Conservation (phyloP, 257 asterid genomes). For the Orobanche coerulescens region DNA sequence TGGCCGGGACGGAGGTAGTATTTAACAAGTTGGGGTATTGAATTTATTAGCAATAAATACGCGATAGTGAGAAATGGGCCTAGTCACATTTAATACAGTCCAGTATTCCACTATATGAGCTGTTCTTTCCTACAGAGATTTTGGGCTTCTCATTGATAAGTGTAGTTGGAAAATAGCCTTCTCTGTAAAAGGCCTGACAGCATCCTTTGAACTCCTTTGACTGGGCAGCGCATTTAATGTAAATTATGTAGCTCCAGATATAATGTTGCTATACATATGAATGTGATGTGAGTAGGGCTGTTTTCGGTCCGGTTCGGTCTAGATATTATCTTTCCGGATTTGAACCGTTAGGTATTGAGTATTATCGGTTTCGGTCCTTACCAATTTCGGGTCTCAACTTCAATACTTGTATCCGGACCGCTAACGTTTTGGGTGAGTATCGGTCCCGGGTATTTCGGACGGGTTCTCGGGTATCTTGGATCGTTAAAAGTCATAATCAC, state of each 20-base stretch:
- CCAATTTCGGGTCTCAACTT: no score
- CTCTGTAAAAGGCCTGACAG: slow-evolving; percentile 1
- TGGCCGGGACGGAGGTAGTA: neutral
- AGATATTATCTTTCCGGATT: no score
- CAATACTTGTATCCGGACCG: no score
- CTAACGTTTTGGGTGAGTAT: no score
- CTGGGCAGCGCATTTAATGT: neutral
- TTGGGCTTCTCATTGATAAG: neutral
- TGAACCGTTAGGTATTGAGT: no score
- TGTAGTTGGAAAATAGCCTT: neutral
- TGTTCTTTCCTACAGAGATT: neutral
- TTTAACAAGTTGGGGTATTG: neutral
- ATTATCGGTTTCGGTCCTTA: no score
- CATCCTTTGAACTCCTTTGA: slow-evolving; percentile 16
- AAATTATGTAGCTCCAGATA: neutral
- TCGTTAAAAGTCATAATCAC: no score
- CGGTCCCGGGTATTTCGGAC: no score
- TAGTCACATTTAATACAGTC: neutral
- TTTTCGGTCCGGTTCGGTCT: no score
- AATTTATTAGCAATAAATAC: slow-evolving; percentile 8
- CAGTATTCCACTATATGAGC: neutral
- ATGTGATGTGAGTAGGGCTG: no score
- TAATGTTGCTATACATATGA: no score
- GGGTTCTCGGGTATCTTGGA: no score
- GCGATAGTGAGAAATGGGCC: neutral